These are phyloP conservation scores for Pugionium cornutum DNA, from an alignment of 345 rosid species.

Conservation along the genomic window DNA sequence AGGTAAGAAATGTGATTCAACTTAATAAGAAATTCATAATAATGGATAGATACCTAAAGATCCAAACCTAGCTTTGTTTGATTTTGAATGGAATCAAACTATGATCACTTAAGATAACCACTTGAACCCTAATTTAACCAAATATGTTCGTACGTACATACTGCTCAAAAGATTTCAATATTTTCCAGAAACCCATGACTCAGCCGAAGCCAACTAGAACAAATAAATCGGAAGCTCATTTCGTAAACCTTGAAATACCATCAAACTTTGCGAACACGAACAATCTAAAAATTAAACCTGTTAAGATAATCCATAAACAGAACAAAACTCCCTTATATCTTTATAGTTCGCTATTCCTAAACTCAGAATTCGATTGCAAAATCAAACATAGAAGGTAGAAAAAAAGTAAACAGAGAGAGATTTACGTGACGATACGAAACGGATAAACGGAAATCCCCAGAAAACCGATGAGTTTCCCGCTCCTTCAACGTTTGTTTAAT, in stretches of 20 bases:
- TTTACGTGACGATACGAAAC: slow-evolving; percentile 5
- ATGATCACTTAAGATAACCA: background rate
- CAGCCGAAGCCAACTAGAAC: background rate
- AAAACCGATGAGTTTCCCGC: slow-evolving; percentile 8
- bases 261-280: background rate
- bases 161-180: background rate
- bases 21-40: background rate
- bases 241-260: background rate
- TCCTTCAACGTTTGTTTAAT: background rate
- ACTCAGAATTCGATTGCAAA: background rate
- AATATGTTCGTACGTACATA: too few relatives aligned
- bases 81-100: background rate
- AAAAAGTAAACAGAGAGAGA: background rate
- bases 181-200: background rate
- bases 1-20: background rate
- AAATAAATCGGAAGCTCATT: slow-evolving; percentile 14
- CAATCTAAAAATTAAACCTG: background rate
- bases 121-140: slow-evolving; percentile 3
- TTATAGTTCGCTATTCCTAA: too few relatives aligned
- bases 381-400: background rate
- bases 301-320: slow-evolving; percentile 12
- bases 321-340: too few relatives aligned
- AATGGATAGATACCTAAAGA: background rate
- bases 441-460: background rate
- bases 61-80: background rate